Conservation (phyloP, 169 alveolate species). For the Cryptosporidium parvum region DNA sequence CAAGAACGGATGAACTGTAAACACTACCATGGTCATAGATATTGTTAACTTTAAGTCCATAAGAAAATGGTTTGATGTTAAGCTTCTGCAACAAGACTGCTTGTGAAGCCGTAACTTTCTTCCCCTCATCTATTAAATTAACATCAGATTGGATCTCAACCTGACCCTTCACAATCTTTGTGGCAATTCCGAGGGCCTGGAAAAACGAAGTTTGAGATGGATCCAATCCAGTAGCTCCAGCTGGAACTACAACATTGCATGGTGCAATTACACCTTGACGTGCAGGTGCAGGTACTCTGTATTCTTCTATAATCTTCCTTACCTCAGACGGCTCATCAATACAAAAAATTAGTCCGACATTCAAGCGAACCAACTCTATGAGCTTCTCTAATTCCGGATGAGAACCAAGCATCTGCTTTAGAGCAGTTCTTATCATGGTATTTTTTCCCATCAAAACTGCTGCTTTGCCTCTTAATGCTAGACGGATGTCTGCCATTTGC, state of each 20-base stretch:
- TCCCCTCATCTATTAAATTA: constrained; percentile 93
- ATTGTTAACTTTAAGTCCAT: constrained; percentile 93
- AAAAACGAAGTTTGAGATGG: constrained; percentile 99
- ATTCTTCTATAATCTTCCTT: constrained; percentile 89
- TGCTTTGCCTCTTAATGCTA: constrained; percentile 93
- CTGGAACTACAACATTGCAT: constrained; percentile 96
- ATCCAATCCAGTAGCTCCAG: constrained; percentile 99
- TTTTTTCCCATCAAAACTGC: constrained; percentile 96
- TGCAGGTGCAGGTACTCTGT: constrained; percentile 98
- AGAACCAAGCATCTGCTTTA: constrained; percentile 86
- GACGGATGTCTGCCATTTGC: constrained; percentile 94
- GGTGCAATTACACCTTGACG: constrained; percentile 98
- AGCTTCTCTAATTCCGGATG: constrained; percentile 88
- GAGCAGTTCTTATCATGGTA: constrained; percentile 95
- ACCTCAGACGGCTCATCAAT: constrained; percentile 93
- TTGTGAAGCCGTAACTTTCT: constrained; percentile 96
- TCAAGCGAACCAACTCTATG: constrained; percentile 90
- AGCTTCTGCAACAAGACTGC: constrained; percentile 97
- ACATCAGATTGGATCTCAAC: constrained; percentile 96
- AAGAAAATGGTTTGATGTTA: constrained; percentile 96
- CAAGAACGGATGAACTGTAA: constrained; percentile 94
- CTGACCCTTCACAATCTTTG: constrained; percentile 98
- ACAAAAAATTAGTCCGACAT: constrained; percentile 97
- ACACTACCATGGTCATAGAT: constrained; percentile 95
- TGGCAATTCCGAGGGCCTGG: constrained; percentile 98